phyloP scores from a whole-genome alignment of 2,329 filamentous ascomycete species.

The Aspergillus sp. region DNA sequence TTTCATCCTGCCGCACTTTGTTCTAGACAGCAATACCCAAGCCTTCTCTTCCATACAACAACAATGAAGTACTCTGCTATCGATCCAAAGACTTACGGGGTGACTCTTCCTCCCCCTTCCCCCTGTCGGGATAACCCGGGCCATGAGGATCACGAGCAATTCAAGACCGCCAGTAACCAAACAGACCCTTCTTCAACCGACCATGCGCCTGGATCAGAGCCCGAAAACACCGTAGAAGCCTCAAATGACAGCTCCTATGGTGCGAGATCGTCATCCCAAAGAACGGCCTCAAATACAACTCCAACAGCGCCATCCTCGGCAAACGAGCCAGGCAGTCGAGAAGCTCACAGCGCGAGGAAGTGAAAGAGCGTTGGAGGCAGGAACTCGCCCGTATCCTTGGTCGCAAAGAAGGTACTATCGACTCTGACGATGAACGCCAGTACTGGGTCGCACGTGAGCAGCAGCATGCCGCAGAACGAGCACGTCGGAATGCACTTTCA shows the following conservation, averaged over 20 bases:
- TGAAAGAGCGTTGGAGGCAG: neutral
- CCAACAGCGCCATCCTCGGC: neutral
- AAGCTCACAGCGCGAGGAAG: neutral
- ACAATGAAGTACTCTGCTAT: neutral
- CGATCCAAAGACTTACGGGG: constrained; percentile 2
- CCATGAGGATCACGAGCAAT: neutral
- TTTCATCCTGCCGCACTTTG: neutral
- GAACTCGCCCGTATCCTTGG: neutral
- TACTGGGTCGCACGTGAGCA: neutral
- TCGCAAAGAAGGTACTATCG: neutral
- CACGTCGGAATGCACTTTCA: constrained; percentile 5
- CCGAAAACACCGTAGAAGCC: neutral
- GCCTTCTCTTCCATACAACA: neutral
- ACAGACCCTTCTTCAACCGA: neutral
- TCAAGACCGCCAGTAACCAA: neutral
- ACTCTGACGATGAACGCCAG: neutral
- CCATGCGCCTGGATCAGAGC: neutral
- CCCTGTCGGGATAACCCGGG: neutral
- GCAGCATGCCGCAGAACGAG: neutral
- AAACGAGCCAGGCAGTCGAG: neutral
- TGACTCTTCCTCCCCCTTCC: neutral
- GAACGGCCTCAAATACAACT: neutral
- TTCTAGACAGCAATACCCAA: neutral
- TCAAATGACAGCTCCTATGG: neutral
- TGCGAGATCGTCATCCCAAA: neutral